These are phyloP conservation scores for Zoysia matrella DNA, from an alignment of 202 grass and related monocot species.

Conservation along the genomic window DNA sequence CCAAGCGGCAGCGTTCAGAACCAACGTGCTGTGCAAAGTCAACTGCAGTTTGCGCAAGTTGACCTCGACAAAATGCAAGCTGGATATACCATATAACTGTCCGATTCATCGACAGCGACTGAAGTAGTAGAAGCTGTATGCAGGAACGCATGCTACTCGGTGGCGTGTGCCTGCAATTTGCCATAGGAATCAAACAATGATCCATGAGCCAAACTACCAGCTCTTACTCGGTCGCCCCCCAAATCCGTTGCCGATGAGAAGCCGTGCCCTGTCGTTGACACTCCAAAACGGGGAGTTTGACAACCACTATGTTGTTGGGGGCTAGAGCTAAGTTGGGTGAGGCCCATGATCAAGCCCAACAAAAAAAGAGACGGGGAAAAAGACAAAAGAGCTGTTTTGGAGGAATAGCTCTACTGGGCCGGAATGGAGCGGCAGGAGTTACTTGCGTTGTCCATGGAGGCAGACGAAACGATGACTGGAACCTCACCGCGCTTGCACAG, in stretches of 20 bases:
- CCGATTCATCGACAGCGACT: conserved; percentile 23
- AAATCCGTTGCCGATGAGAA: background rate
- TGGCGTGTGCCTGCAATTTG: background rate
- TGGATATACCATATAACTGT: conserved; percentile 21
- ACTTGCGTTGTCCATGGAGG: conserved; percentile 33
- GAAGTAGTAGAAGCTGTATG: conserved; percentile 6
- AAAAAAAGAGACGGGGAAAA: background rate
- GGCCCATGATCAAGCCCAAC: background rate
- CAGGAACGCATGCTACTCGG: background rate
- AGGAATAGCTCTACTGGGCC: conserved; percentile 36
- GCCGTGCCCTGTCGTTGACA: conserved; percentile 16
- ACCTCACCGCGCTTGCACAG: background rate
- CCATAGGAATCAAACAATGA: background rate
- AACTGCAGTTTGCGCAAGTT: conserved; percentile 5
- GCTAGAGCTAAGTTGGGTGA: background rate
- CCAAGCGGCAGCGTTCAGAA: conserved; percentile 11
- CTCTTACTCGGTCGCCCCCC: background rate
- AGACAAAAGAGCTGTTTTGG: background rate
- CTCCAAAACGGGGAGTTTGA: background rate
- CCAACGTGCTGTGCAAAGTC: conserved; percentile 37
- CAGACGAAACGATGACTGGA: conserved; percentile 39
- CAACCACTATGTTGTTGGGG: conserved; percentile 1
- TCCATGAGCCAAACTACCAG: background rate
- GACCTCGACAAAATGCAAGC: background rate
- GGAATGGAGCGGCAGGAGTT: conserved; percentile 36